Evolutionary conservation across 352 stramenopile genomes (phyloP).

Genomic region (Pythium periplocum): DNA sequence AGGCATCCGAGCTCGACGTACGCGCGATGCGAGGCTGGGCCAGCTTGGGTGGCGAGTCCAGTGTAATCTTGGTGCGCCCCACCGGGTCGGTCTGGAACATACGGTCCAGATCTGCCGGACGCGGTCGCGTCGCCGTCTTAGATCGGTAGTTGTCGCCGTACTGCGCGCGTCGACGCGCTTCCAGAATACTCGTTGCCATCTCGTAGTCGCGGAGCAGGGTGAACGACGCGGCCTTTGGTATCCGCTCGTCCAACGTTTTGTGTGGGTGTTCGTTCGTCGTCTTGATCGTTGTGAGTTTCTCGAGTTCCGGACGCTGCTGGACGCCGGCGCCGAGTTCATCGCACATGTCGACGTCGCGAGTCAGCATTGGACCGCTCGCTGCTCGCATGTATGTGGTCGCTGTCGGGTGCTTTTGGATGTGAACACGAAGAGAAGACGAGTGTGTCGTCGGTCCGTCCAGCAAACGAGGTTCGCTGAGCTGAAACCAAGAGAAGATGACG

Average conservation of each 20-base stretch:
- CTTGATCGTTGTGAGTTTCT: background rate
- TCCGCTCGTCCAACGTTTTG: background rate
- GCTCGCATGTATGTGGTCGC: too few species aligned
- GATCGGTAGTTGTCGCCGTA: background rate
- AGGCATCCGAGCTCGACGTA: background rate
- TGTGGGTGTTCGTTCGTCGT: background rate
- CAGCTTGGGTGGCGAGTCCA: background rate
- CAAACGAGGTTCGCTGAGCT: too few species aligned
- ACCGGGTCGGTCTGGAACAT: background rate
- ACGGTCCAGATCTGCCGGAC: background rate
- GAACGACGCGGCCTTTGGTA: background rate
- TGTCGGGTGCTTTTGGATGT: too few species aligned
- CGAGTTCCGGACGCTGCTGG: background rate
- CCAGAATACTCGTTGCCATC: constrained; percentile 33
- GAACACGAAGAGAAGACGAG: too few species aligned
- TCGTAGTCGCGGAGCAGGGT: constrained; percentile 34
- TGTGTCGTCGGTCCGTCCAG: too few species aligned
- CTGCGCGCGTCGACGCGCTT: constrained; percentile 33
- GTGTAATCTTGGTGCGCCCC: background rate
- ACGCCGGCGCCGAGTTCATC: too few species aligned
- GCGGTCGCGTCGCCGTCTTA: background rate
- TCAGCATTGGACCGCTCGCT: too few species aligned
- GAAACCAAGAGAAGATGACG: too few species aligned
- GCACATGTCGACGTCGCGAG: too few species aligned
- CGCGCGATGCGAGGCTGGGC: background rate